Evolutionary conservation across 306 rosid genomes (phyloP).

Genomic region (Lathyrus aphaca): DNA sequence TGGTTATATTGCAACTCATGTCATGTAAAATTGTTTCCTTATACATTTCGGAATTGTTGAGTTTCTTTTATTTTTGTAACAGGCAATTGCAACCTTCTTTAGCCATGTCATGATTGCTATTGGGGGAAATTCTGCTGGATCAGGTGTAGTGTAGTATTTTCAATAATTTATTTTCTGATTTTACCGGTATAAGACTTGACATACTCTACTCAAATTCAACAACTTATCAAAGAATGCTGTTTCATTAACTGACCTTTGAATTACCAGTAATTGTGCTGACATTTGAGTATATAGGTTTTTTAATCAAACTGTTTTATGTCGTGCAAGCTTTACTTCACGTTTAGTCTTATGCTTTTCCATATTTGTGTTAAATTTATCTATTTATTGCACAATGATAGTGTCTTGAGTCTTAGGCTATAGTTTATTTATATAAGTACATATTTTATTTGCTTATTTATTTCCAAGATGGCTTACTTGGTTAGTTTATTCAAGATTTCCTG

Average conservation of each 20-base stretch:
- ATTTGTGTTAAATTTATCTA: not conserved
- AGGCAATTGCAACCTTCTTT: conserved; percentile 80
- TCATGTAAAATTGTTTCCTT: conserved; percentile 27
- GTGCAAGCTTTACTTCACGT: not conserved
- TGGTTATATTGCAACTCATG: conserved; percentile 5
- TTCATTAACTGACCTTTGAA: conserved; percentile 1
- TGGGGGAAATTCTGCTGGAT: conserved; percentile 79
- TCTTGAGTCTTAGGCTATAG: not conserved
- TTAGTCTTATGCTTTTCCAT: conserved; percentile 15
- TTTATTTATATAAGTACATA: not conserved
- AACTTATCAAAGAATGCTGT: not conserved
- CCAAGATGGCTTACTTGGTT: conserved; percentile 27
- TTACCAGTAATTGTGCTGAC: conserved; percentile 10
- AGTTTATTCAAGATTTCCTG: conserved; percentile 42
- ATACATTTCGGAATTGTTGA: conserved; percentile 28
- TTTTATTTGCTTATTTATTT: not conserved
- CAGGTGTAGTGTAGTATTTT: conserved; percentile 50
- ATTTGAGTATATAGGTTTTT: conserved; percentile 13
- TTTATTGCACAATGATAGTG: conserved; percentile 11
- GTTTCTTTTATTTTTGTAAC: conserved; percentile 36
- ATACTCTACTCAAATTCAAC: conserved; percentile 5
- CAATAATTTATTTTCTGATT: conserved; percentile 15
- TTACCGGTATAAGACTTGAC: conserved; percentile 6
- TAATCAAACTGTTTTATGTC: conserved; percentile 15
- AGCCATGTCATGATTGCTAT: conserved; percentile 79